Percentiles rank a stretch among this genome's conserved stretches.
These are phyloP conservation scores for Candida takata DNA, from an alignment of 805 yeast species.

Conservation along the genomic window DNA sequence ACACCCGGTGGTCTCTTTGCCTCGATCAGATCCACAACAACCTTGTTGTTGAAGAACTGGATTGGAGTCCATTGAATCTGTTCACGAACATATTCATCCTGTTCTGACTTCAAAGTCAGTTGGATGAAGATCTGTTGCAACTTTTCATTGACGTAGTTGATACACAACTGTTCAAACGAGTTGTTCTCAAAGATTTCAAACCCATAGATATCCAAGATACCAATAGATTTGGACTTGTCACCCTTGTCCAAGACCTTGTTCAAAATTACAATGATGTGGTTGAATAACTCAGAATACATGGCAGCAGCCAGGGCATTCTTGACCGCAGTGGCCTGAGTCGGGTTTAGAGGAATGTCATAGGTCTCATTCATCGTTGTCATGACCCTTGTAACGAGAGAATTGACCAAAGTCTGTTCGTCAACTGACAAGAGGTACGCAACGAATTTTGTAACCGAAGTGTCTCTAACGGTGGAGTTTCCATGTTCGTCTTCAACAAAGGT, in stretches of 20 bases:
- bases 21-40: conserved; percentile 95
- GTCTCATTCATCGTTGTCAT: conserved; percentile 88
- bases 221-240: conserved; percentile 58
- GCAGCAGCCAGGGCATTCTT: conserved; percentile 95
- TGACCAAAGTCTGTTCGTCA: conserved; percentile 54
- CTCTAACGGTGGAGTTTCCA: conserved; percentile 79
- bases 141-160: conserved; percentile 93
- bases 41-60: conserved; percentile 89
- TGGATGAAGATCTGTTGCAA: conserved; percentile 95
- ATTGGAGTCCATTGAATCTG: conserved; percentile 97
- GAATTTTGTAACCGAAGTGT: conserved; percentile 86
- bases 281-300: conserved; percentile 84
- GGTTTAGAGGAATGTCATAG: conserved; percentile 88
- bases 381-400: conserved; percentile 69
- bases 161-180: conserved; percentile 92
- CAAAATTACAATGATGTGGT: conserved; percentile 93
- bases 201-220: conserved; percentile 92
- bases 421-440: conserved; percentile 89
- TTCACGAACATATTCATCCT: conserved; percentile 93
- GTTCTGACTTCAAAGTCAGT: conserved; percentile 92
- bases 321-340: conserved; percentile 90
- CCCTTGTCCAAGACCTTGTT: conserved; percentile 60
- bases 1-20: conserved; percentile 92
- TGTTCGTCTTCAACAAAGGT: conserved; percentile 79
- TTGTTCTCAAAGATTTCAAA: conserved; percentile 94